Evolutionary conservation across 192 early-diverging fungal genomes (phyloP), one percentile per base, ranked within the genome.

Genomic region (Coemansia sp.): DNA sequence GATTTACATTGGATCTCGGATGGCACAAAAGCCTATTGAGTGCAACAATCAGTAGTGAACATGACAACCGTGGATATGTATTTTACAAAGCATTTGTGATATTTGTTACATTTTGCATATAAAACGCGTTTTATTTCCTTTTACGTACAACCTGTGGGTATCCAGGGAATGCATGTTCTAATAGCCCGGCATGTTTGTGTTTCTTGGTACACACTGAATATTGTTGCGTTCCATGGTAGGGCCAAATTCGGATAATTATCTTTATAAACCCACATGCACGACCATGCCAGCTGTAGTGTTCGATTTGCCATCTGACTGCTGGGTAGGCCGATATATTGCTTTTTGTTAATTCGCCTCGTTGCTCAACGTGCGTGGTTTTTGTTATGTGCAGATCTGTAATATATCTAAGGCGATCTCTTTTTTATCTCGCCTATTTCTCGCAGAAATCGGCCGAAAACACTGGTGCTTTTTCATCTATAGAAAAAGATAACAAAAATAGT

Each of bases 41-140:
- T 78, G 75, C 63, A 78, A 68, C 55, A 78, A 68, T 63, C 75
- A 78, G 29, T 78, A 52, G 11, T 19, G 16, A 12, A 8, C 23
- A 11, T 22, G 19, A 19, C 19, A 16, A 12, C n/a, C 8, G 8
- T 25, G 16, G 26, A 25, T 54, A 25, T 23, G 23, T 26, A 8
- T 49, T 49, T 19, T 17, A 47, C 14, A 47, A 47, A 47, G 14
- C 12, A 47, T 12, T 6, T n/a, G n/a, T 47, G n/a, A 47, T 17
- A 21, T 49, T 49, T 49, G 48, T 8, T 12, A n/a, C 41, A n/a
- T 16, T 45, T 45, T n/a, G 41, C 16, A 45, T 45, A 45, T 45
- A 45, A 45, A 45, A 35, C 31, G 31, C 31, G 31, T 35, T n/a
- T 45, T 45, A 45, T 45, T 45, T 35, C 6, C 31, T 35, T 35